phyloP scores from a whole-genome alignment of 495 filamentous ascomycete genomes.

The Staphylotrichum longicolle region DNA sequence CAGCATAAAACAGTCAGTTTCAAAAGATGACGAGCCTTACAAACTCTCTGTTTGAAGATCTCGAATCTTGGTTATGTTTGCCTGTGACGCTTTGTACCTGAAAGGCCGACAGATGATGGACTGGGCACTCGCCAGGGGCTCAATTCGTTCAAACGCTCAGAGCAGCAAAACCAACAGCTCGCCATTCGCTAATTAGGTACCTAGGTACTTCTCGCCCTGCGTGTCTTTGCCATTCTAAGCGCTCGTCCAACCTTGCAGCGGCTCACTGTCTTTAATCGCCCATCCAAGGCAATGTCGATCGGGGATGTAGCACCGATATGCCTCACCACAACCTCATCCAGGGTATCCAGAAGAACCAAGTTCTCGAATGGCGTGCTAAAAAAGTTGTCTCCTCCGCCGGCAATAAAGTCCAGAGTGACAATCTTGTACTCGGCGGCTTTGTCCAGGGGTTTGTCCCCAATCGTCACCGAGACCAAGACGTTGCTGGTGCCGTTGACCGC shows the following conservation, averaged over 20 bases:
- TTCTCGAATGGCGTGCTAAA: slow-evolving; percentile 36
- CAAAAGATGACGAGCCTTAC: too few relatives aligned
- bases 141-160: too few relatives aligned
- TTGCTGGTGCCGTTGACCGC: slow-evolving; percentile 31
- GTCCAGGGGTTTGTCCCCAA: slow-evolving; percentile 43
- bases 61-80: too few relatives aligned
- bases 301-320: slow-evolving; percentile 48
- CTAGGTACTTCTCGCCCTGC: not conserved
- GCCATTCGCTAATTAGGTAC: not conserved
- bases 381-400: slow-evolving; percentile 56
- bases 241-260: slow-evolving; percentile 11
- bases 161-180: not conserved
- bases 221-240: not conserved
- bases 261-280: slow-evolving; percentile 39
- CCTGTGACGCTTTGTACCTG: too few relatives aligned
- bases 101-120: too few relatives aligned
- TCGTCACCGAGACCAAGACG: slow-evolving; percentile 42
- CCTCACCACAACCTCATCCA: slow-evolving; percentile 50
- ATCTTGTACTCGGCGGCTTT: slow-evolving; percentile 43
- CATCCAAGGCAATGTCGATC: slow-evolving; percentile 48
- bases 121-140: too few relatives aligned
- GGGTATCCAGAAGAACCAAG: slow-evolving; percentile 45
- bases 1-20: too few relatives aligned
- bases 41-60: too few relatives aligned
- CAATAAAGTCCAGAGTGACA: slow-evolving; percentile 56